Percentiles rank a stretch among this genome's conserved stretches.
Conservation (phyloP, 495 filamentous ascomycete species). For the Pyronema domesticum region DNA sequence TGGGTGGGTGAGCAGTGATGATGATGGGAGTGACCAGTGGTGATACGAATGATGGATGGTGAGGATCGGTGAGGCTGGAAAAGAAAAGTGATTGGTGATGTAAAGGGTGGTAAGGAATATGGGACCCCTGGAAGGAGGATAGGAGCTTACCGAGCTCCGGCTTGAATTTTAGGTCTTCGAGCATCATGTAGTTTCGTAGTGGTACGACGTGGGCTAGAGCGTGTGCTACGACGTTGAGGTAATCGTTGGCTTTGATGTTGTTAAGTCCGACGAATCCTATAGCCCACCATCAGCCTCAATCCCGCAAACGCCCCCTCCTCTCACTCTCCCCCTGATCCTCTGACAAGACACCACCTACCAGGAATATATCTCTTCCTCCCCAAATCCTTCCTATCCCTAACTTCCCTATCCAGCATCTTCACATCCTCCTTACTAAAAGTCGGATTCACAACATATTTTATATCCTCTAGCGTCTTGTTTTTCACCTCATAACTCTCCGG, state of each 20-base stretch:
- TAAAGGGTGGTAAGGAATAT: constrained; percentile 9
- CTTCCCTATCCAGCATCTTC: constrained; percentile 57
- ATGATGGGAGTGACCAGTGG: constrained; percentile 31
- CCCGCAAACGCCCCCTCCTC: not conserved
- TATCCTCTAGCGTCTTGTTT: constrained; percentile 90
- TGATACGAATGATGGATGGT: constrained; percentile 29
- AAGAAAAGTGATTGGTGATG: not conserved
- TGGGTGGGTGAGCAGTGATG: not conserved
- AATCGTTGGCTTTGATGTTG: constrained; percentile 99
- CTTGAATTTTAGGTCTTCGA: constrained; percentile 48
- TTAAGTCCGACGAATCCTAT: constrained; percentile 92
- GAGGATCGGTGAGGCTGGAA: not conserved
- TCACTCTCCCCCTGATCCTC: not conserved
- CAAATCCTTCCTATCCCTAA: constrained; percentile 59
- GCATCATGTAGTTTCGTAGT: constrained; percentile 80
- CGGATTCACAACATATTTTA: constrained; percentile 97
- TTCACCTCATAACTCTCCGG: constrained; percentile 95
- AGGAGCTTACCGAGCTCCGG: constrained; percentile 32
- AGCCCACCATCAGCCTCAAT: not conserved
- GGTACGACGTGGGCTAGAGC: constrained; percentile 78
- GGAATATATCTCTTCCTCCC: constrained; percentile 68
- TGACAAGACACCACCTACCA: constrained; percentile 30
- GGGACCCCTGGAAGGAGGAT: constrained; percentile 16
- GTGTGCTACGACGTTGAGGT: constrained; percentile 92
- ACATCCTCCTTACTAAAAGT: constrained; percentile 64